Conservation (phyloP, 225 moss, liverwort and hornwort species). For the Asterella californica region DNA sequence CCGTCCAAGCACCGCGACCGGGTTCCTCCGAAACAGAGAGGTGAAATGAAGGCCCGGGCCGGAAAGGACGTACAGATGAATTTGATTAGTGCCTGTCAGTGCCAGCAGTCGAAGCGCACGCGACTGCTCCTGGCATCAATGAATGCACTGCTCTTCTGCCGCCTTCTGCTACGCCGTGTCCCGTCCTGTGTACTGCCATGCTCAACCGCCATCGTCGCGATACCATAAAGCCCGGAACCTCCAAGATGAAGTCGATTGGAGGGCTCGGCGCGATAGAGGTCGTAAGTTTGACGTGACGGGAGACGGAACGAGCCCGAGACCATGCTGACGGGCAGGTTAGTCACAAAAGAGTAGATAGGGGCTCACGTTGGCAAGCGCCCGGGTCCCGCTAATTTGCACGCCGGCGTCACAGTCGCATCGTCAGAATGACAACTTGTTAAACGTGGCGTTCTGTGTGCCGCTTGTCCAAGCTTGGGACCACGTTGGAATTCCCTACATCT, state of each 20-base stretch:
- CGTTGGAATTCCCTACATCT: too few species aligned
- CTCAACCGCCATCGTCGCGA: not conserved
- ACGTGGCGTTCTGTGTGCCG: too few species aligned
- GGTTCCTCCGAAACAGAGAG: not conserved
- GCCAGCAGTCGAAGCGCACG: not conserved
- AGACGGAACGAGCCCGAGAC: too few species aligned
- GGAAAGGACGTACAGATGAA: too few species aligned
- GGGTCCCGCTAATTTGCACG: too few species aligned
- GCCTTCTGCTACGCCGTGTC: not conserved
- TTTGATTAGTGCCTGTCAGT: not conserved
- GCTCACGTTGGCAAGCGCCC: too few species aligned
- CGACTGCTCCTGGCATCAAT: conserved; percentile 1
- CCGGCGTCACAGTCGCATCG: too few species aligned
- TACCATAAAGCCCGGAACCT: not conserved
- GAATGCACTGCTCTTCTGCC: conserved; percentile 3
- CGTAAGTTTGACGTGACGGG: not conserved
- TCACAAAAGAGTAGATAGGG: not conserved
- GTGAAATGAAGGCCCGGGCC: too few species aligned
- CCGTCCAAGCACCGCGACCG: not conserved
- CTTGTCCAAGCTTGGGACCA: too few species aligned
- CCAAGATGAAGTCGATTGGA: not conserved
- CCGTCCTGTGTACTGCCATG: too few species aligned
- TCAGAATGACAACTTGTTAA: too few species aligned
- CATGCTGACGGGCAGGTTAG: not conserved
- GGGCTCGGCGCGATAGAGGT: not conserved